A percentile compares a stretch with the other conserved stretches of the same genome.
Evolutionary conservation across 2,329 filamentous ascomycete genomes (phyloP).

Genomic region (Penicillium olsonii): DNA sequence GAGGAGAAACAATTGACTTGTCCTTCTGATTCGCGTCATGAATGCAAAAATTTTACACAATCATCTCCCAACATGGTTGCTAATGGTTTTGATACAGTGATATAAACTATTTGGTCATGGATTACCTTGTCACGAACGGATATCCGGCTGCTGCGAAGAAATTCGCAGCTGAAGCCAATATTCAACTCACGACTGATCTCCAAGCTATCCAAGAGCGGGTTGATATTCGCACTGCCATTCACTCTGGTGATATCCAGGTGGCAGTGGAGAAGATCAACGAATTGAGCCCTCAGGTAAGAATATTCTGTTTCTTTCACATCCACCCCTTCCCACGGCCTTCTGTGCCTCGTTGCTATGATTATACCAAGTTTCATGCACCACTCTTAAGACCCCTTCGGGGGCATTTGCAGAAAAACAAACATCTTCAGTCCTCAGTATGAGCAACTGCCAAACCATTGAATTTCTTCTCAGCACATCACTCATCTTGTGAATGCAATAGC

Average conservation of each 20-base stretch:
- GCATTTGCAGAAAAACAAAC: conserved; percentile 78
- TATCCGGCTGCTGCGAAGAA: conserved; percentile 90
- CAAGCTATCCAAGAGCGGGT: conserved; percentile 76
- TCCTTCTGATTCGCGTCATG: conserved; percentile 60
- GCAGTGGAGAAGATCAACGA: conserved; percentile 89
- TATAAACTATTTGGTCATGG: conserved; percentile 92
- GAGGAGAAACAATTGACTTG: conserved; percentile 89
- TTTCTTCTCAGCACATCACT: conserved; percentile 14
- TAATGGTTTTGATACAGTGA: conserved; percentile 66
- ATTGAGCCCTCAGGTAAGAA: conserved; percentile 84
- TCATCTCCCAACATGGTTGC: conserved; percentile 15
- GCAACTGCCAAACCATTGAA: conserved; percentile 41
- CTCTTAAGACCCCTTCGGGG: conserved; percentile 83
- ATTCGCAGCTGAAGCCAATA: conserved; percentile 91
- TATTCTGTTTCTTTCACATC: conserved; percentile 5
- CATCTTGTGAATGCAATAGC: conserved; percentile 20
- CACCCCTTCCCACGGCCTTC: neutral
- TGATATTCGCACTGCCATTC: conserved; percentile 80
- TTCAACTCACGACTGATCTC: conserved; percentile 71
- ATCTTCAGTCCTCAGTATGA: conserved; percentile 89
- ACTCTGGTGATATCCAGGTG: conserved; percentile 78
- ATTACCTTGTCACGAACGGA: conserved; percentile 94
- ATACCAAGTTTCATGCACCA: conserved; percentile 99
- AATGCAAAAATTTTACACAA: conserved; percentile 3
- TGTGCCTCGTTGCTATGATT: conserved; percentile 74